Conservation (phyloP, 352 stramenopile species). For the Globisporangium solare region DNA sequence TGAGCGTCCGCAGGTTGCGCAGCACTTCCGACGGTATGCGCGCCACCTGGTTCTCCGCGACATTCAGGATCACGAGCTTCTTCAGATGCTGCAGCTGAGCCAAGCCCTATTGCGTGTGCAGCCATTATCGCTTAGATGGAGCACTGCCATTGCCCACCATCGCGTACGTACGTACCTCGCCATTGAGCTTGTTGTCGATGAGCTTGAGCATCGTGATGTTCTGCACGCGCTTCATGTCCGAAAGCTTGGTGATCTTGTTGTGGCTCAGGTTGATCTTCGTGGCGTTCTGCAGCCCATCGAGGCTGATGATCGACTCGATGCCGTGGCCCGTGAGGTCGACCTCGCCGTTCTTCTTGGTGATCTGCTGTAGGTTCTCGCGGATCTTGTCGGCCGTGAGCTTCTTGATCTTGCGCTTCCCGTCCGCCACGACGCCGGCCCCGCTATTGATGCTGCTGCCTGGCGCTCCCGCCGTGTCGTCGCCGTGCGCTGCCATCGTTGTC, state of each 20-base stretch:
- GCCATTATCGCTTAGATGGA: background rate
- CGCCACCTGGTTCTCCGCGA: constrained; percentile 66
- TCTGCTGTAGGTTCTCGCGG: constrained; percentile 38
- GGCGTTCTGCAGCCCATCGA: constrained; percentile 49
- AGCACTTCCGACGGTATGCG: constrained; percentile 68
- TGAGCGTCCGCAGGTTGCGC: constrained; percentile 61
- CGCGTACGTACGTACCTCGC: constrained; percentile 29
- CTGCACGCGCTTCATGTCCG: constrained; percentile 51
- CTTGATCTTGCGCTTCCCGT: constrained; percentile 75
- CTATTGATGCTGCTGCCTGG: background rate
- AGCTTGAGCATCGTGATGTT: constrained; percentile 78
- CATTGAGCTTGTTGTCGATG: constrained; percentile 71
- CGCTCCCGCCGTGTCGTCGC: background rate
- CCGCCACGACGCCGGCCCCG: background rate
- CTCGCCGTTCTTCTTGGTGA: constrained; percentile 43
- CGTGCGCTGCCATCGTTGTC: constrained; percentile 1
- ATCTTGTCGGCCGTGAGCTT: constrained; percentile 86
- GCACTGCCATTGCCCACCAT: background rate
- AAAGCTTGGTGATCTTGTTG: constrained; percentile 85
- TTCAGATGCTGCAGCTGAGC: constrained; percentile 67
- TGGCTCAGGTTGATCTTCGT: constrained; percentile 80
- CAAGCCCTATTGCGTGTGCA: constrained; percentile 25
- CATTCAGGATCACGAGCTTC: constrained; percentile 80
- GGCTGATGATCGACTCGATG: constrained; percentile 77
- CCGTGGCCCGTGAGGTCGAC: constrained; percentile 62